Evolutionary conservation across 2,329 filamentous ascomycete species (phyloP), one percentile per base, ranked within the genome.

Genomic region (Arthrobotrys musiformis): DNA sequence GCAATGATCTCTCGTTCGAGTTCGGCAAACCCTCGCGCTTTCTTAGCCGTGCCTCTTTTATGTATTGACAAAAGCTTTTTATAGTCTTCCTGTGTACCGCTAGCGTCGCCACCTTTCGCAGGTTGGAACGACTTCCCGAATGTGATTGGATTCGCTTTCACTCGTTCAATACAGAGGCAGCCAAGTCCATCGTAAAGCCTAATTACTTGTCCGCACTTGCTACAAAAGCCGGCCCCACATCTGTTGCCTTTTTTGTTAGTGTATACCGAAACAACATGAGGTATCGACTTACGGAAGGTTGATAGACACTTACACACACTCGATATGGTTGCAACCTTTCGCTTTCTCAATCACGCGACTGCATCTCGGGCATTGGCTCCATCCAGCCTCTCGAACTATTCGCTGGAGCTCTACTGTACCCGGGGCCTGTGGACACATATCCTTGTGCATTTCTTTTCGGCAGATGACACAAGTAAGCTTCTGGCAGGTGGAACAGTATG

Each of bases 391-490:
- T 19, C 15, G 7, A 1, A 42, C 63, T 2, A 9, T 4, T 35
- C 42, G 1, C 37, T 42, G 6, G 26, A 76, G 11, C 46, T 64
- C 70, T 8, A 30, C 19, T 4, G 48, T 37, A 1, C 56, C 70
- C 15, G 63, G 17, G 2, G 40, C 50, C 33, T 69, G n/a, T 0
- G 70, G 70, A 13, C 70, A 76, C 13, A 64, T 8, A 33, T 52
- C 33, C 15, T 48, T 69, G 26, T 76, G 70, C 64, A 69, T 69
- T 17, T 35, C 46, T 2, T 76, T 60, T 7, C 48, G 44, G 19
- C 70, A 76, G 4, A 8, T 64, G 2, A 56, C 37, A 33, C 70
- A 76, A 0, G 64, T 76, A 3, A 76, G 56, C 22, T 62, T 69
- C 2, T 69, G 42, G 17, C 70, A 76, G 8, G 17, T 35, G 0